A percentile compares a stretch with the other conserved stretches of the same genome.
Conservation (phyloP, 139 green algal species). For the Ulvella scutata region DNA sequence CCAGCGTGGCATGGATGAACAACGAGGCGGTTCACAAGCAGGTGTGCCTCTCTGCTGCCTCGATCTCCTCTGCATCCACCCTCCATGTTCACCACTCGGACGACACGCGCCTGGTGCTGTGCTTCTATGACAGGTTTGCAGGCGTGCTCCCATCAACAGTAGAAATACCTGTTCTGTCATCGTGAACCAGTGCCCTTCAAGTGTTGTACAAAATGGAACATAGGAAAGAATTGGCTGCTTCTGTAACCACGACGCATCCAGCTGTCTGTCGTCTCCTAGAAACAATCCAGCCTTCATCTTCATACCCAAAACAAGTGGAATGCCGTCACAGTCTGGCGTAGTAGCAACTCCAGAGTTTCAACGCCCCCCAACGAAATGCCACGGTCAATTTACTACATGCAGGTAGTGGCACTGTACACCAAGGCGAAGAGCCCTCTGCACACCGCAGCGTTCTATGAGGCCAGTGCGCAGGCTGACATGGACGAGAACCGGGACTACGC, state of each 20-base stretch:
- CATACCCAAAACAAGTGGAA: constrained; percentile 51
- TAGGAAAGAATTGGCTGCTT: no score
- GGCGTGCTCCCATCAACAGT: neutral
- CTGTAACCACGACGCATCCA: no score
- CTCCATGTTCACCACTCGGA: no score
- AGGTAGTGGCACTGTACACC: constrained; percentile 45
- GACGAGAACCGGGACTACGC: constrained; percentile 65
- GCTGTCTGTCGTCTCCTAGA: no score
- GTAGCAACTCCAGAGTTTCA: no score
- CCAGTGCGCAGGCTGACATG: constrained; percentile 65
- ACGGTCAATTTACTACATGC: no score
- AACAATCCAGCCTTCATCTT: constrained; percentile 25
- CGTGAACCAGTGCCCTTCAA: neutral
- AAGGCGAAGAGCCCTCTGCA: constrained; percentile 31
- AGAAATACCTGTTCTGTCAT: neutral
- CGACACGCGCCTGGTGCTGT: neutral
- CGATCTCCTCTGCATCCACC: neutral
- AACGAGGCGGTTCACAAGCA: no score
- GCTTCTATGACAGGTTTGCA: neutral
- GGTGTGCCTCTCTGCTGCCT: neutral
- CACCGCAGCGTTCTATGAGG: constrained; percentile 52
- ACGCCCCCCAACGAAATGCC: no score
- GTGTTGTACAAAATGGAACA: no score
- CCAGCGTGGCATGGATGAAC: constrained; percentile 42
- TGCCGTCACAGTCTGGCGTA: no score